Percentiles rank a stretch among this genome's conserved stretches.
These are phyloP conservation scores for Fusarium devonianum DNA, from an alignment of 2,329 filamentous ascomycete genomes.

Conservation along the genomic window DNA sequence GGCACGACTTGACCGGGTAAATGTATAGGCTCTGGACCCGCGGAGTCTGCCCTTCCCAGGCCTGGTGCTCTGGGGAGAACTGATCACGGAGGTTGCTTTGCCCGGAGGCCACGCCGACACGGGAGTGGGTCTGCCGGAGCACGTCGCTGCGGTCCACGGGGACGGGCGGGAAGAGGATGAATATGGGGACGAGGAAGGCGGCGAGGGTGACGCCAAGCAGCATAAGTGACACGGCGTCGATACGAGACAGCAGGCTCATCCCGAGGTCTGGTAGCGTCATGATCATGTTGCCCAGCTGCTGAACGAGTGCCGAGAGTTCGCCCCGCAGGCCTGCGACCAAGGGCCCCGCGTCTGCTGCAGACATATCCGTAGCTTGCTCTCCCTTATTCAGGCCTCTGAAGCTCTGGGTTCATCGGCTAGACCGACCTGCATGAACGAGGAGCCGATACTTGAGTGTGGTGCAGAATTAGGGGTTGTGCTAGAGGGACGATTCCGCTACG, in stretches of 20 bases:
- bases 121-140: conserved; percentile 61
- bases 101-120: conserved; percentile 51
- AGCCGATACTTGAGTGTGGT: too few relatives aligned
- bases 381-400: background rate
- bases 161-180: conserved; percentile 63
- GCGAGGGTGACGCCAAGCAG: conserved; percentile 54
- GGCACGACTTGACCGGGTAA: conserved; percentile 86
- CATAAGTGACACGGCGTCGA: conserved; percentile 46
- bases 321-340: conserved; percentile 23
- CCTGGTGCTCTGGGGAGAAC: conserved; percentile 30
- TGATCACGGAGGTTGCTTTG: conserved; percentile 49
- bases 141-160: conserved; percentile 61
- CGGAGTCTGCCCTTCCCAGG: conserved; percentile 32
- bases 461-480: too few relatives aligned
- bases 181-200: conserved; percentile 61
- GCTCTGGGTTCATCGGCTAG: conserved; percentile 14
- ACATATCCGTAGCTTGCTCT: conserved; percentile 9
- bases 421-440: too few relatives aligned
- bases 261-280: conserved; percentile 29
- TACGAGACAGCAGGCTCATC: conserved; percentile 30
- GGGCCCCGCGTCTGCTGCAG: conserved; percentile 21
- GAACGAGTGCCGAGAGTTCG: conserved; percentile 28
- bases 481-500: too few relatives aligned
- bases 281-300: conserved; percentile 31
- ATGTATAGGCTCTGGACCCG: conserved; percentile 71